A percentile compares a stretch with the other conserved stretches of the same genome.
Conservation (phyloP, 768 basidiomycete genomes). For the Rickenella mellea region DNA sequence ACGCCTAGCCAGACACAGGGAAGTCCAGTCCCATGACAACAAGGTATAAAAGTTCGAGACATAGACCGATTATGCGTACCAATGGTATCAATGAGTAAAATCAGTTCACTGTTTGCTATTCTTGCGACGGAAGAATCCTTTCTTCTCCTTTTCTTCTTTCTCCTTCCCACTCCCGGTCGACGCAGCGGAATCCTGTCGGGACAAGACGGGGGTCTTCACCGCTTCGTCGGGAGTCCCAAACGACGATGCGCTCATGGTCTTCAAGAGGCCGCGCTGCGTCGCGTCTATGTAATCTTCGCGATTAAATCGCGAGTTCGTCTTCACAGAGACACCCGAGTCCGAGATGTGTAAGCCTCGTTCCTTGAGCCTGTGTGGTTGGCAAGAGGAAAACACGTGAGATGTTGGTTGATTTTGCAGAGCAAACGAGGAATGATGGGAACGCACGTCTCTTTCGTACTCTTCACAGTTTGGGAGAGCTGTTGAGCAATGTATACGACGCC, state of each 20-base stretch:
- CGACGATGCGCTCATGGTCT: background rate
- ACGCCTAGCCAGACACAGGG: too few relatives aligned
- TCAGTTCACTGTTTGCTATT: too few relatives aligned
- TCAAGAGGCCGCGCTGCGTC: slow-evolving; percentile 37
- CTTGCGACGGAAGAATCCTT: background rate
- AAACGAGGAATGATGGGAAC: slow-evolving; percentile 16
- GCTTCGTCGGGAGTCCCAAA: background rate
- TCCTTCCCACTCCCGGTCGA: too few relatives aligned
- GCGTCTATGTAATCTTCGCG: slow-evolving; percentile 63
- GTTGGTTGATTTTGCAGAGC: background rate
- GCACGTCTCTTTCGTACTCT: slow-evolving; percentile 47
- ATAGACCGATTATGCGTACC: too few relatives aligned
- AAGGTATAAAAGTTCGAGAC: too few relatives aligned
- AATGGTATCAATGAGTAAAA: too few relatives aligned
- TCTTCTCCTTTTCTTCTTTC: background rate
- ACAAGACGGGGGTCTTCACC: too few relatives aligned
- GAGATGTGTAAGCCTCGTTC: slow-evolving; percentile 48
- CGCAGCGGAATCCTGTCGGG: too few relatives aligned
- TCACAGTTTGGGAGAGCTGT: slow-evolving; percentile 30
- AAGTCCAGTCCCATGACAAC: too few relatives aligned
- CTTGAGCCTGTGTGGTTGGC: slow-evolving; percentile 35
- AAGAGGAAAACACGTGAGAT: background rate
- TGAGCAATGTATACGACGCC: slow-evolving; percentile 28
- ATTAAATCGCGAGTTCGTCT: slow-evolving; percentile 49
- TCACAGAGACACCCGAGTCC: slow-evolving; percentile 52